A percentile compares a stretch with the other conserved stretches of the same genome.
Conservation (phyloP, 371 early-diverging fungal genomes). For the Mucor plumbeus region DNA sequence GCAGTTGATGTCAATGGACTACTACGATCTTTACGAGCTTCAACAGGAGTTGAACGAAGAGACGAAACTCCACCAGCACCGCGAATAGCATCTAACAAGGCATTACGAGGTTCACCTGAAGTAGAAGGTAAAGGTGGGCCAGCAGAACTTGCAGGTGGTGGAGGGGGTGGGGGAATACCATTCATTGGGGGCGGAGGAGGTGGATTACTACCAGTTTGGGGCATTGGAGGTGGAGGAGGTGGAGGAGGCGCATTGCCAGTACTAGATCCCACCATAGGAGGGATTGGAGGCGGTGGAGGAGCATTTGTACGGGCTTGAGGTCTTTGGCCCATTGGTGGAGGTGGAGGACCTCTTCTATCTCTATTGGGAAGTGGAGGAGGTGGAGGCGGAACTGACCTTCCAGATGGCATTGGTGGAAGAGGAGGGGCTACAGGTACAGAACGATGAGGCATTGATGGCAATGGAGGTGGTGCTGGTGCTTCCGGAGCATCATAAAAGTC, state of each 20-base stretch:
- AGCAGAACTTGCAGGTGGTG: constrained; percentile 13
- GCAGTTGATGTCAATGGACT: constrained; percentile 22
- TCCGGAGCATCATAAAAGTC: constrained; percentile 33
- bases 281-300: constrained; percentile 39
- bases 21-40: constrained; percentile 37
- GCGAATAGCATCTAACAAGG: constrained; percentile 49
- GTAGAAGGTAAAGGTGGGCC: constrained; percentile 17
- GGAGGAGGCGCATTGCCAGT: constrained; percentile 1
- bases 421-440: constrained; percentile 20
- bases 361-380: constrained; percentile 43
- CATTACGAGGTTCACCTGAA: constrained; percentile 31
- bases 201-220: constrained; percentile 21
- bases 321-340: constrained; percentile 31
- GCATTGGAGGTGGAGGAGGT: constrained; percentile 23
- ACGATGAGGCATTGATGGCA: constrained; percentile 13
- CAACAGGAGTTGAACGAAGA: constrained; percentile 36
- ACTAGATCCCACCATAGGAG: constrained; percentile 10
- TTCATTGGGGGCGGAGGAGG: constrained; percentile 19
- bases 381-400: constrained; percentile 28
- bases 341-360: constrained; percentile 38
- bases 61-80: constrained; percentile 45
- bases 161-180: constrained; percentile 21
- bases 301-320: constrained; percentile 9
- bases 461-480: constrained; percentile 32
- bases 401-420: constrained; percentile 30